Base-by-base conservation (phyloP, 257 asterid genomes). In the Knoxia roxburghii region DNA sequence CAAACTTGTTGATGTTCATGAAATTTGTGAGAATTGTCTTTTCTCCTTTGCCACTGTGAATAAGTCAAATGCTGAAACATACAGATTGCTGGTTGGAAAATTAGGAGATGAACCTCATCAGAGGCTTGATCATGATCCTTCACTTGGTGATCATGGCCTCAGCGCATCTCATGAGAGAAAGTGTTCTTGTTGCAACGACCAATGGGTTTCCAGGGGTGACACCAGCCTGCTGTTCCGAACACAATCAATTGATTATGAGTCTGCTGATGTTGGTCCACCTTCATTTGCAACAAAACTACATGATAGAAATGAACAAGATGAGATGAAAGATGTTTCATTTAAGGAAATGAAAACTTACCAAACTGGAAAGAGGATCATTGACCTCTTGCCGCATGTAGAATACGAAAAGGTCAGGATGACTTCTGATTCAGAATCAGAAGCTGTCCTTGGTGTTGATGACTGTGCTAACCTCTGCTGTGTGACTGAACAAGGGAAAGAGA, bases 171-270 rank as follows among this genome's bases (percentile, higher is more conserved):
- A 68, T 11, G 13, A 37, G 23, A 79, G 75, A 71, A 78, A 62
- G 48, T 84, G 96, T 72, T 60, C 65, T 53, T 89, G 95, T 68
- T 85, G 96, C 81, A 71, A 83, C 55, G 84, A 76, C 73, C 72
- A 75, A 39, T 78, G 70, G 74, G 65, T 73, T 59, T 55, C 83
- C 26, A 72, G 77, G 50, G 72, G 76, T 52, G 68, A 68, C 73
- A 45, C 69, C 30, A 32, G 63, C 17, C 68, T 71, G n/a, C 57
- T 78, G 55, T 57, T 67, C 51, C 71, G 20, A 65, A 61, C 68
- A 48, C 75, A 64, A 62, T 59, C 83, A 73, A 68, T 68, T 21
- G 73, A 76, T 55, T 59, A 64, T 39, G 72, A 71, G 74, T 78
- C 73, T 30, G 52, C 32, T 59, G 81, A 77, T 35, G 18, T 64